These are phyloP conservation scores for Pleurotus pulmonarius DNA, from an alignment of 768 basidiomycete genomes.

Conservation along the genomic window DNA sequence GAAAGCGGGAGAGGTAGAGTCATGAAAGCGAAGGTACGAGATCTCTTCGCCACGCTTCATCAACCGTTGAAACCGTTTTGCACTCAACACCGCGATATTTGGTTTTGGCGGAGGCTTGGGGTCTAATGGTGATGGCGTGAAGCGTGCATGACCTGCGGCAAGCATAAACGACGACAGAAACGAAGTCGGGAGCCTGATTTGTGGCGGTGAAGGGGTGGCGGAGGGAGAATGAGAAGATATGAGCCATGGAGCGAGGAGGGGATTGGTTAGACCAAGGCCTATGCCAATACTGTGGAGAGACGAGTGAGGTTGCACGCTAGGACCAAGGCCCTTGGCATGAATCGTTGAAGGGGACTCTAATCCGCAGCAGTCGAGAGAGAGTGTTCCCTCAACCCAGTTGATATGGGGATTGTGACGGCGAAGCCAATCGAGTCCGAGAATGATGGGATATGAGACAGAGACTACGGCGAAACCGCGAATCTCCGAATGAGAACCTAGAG, in stretches of 20 bases:
- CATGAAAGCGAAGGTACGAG: constrained; percentile 6
- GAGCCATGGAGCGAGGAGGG: too few relatives aligned
- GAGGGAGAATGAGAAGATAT: too few relatives aligned
- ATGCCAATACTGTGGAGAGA: constrained; percentile 12
- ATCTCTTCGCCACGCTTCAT: background rate
- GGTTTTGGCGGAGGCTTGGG: background rate
- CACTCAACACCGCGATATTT: background rate
- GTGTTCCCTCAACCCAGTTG: too few relatives aligned
- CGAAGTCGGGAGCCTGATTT: too few relatives aligned
- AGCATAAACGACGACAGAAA: background rate
- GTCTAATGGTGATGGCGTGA: background rate
- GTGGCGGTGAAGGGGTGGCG: too few relatives aligned
- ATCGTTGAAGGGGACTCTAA: too few relatives aligned
- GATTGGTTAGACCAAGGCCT: too few relatives aligned
- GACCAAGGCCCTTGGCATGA: too few relatives aligned
- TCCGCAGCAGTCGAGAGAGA: too few relatives aligned
- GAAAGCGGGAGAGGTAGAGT: constrained; percentile 13
- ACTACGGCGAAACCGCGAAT: constrained; percentile 24
- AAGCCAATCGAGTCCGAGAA: constrained; percentile 35
- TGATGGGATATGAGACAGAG: constrained; percentile 28
- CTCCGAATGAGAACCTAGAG: constrained; percentile 25
- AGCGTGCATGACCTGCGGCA: background rate
- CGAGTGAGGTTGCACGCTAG: constrained; percentile 10
- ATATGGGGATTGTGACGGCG: too few relatives aligned
- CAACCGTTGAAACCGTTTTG: background rate